Evolutionary conservation across 148 eudicot species (phyloP).

Genomic region (Silene uniflora): DNA sequence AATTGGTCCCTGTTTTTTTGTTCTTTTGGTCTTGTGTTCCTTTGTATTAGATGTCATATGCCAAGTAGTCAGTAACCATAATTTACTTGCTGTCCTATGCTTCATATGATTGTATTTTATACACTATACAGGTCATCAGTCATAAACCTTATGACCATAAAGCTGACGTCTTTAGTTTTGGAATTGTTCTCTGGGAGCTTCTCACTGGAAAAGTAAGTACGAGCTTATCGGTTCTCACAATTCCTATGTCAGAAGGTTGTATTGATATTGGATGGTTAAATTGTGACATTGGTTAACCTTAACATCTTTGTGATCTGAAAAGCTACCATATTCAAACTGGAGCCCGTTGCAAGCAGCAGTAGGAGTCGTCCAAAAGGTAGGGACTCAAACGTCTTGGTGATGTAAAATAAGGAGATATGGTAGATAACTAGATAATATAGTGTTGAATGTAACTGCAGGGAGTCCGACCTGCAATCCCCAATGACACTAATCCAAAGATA

Average conservation of each 20-base stretch:
- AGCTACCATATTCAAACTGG: constrained; percentile 58
- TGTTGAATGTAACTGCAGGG: constrained; percentile 30
- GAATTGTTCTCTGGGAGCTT: constrained; percentile 75
- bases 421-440: too few relatives aligned
- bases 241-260: background rate
- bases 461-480: constrained; percentile 63
- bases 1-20: too few relatives aligned
- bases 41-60: too few relatives aligned
- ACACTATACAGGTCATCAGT: constrained; percentile 46
- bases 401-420: too few relatives aligned
- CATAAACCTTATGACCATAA: constrained; percentile 66
- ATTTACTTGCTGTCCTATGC: background rate
- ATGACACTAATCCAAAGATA: constrained; percentile 53
- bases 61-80: background rate
- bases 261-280: background rate
- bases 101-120: background rate
- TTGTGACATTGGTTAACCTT: background rate
- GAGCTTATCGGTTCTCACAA: background rate
- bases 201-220: constrained; percentile 62
- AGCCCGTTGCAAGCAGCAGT: constrained; percentile 81
- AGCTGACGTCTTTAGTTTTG: constrained; percentile 76
- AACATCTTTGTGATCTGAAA: constrained; percentile 6
- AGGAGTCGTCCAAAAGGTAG: constrained; percentile 73
- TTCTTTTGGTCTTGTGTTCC: too few relatives aligned
- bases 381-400: background rate